Conservation (phyloP, 2,329 filamentous ascomycete species). For the Cercospora canescens region DNA sequence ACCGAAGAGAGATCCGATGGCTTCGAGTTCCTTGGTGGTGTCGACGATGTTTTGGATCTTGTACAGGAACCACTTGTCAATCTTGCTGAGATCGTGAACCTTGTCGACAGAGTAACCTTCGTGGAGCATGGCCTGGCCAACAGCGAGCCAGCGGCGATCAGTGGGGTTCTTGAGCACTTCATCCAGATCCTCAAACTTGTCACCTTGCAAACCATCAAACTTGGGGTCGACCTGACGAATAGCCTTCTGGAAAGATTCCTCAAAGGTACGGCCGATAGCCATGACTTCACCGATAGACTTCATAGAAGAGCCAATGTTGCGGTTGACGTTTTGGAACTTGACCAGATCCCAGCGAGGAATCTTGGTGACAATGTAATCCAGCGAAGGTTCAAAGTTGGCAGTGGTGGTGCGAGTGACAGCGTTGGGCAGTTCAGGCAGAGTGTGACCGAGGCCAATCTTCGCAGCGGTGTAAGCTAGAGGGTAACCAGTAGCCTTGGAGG, state of each 20-base stretch:
- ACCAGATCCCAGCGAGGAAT: constrained; percentile 97
- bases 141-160: constrained; percentile 94
- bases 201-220: constrained; percentile 91
- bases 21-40: constrained; percentile 81
- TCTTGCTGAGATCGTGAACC: constrained; percentile 93
- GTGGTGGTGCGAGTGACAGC: constrained; percentile 98
- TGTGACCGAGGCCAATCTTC: constrained; percentile 96
- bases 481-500: constrained; percentile 97
- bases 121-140: constrained; percentile 97
- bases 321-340: constrained; percentile 99
- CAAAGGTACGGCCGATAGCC: constrained; percentile 97
- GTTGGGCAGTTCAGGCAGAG: constrained; percentile 91
- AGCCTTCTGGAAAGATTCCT: constrained; percentile 98
- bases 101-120: constrained; percentile 91
- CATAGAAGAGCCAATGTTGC: constrained; percentile 96
- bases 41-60: constrained; percentile 98
- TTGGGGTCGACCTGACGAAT: constrained; percentile 94
- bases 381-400: constrained; percentile 95
- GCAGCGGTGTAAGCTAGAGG: constrained; percentile 95
- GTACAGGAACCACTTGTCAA: constrained; percentile 99
- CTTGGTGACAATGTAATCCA: constrained; percentile 98
- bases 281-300: constrained; percentile 99
- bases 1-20: constrained; percentile 76
- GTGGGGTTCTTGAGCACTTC: constrained; percentile 88
- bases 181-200: constrained; percentile 91